Evolutionary conservation across 2,329 filamentous ascomycete species (phyloP).

Genomic region (Colletotrichum kahawae): DNA sequence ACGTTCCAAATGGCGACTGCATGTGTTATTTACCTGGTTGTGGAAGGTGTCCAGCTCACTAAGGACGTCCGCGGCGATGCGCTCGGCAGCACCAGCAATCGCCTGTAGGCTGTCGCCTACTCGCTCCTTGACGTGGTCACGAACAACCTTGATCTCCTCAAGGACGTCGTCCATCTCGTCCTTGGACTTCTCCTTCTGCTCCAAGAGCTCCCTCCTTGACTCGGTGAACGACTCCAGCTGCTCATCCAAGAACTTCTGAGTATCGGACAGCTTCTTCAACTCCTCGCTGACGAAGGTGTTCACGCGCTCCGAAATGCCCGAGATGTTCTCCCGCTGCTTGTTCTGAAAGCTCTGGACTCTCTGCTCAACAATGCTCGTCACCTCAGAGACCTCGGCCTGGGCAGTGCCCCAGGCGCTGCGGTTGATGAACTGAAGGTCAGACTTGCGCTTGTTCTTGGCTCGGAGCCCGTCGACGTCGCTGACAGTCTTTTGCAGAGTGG

Average conservation of each 20-base stretch:
- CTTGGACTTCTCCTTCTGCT: constrained; percentile 72
- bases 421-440: constrained; percentile 82
- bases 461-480: constrained; percentile 81
- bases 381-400: constrained; percentile 75
- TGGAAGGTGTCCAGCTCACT: constrained; percentile 87
- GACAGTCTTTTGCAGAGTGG: constrained; percentile 78
- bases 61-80: constrained; percentile 88
- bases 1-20: rapidly evolving
- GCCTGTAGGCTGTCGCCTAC: constrained; percentile 86
- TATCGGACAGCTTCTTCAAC: constrained; percentile 71
- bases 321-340: constrained; percentile 75
- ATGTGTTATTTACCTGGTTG: constrained; percentile 60
- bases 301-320: constrained; percentile 73
- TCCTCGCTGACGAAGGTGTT: constrained; percentile 78
- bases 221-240: constrained; percentile 71
- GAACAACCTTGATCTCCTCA: constrained; percentile 88
- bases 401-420: constrained; percentile 79
- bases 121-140: constrained; percentile 85
- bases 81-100: constrained; percentile 82
- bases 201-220: constrained; percentile 71
- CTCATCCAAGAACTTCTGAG: constrained; percentile 72
- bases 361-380: constrained; percentile 78
- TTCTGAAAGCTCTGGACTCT: constrained; percentile 75
- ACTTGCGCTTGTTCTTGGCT: constrained; percentile 85
- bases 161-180: constrained; percentile 90